phyloP scores from a whole-genome alignment of 805 yeast genomes.

The Nakazawaea ishiwadae region DNA sequence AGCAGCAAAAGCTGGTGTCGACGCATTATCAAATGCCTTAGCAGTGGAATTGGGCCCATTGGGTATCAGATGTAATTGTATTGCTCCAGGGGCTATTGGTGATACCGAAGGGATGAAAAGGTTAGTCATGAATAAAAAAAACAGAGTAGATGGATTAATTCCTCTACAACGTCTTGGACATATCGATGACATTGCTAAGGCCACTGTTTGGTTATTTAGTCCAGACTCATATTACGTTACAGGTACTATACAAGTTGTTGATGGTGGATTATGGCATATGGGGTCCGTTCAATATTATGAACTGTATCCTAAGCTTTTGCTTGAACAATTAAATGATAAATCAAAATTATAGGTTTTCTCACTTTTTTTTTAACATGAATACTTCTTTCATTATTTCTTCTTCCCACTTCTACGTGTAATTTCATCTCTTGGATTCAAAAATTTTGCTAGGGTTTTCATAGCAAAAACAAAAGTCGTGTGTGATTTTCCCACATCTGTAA shows the following conservation, averaged over 20 bases:
- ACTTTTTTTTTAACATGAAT: not conserved
- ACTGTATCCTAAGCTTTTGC: constrained; percentile 39
- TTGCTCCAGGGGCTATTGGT: constrained; percentile 90
- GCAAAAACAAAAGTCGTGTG: too few species aligned
- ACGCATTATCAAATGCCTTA: constrained; percentile 75
- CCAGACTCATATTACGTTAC: constrained; percentile 75
- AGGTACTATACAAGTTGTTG: constrained; percentile 78
- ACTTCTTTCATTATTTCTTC: not conserved
- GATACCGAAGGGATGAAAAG: constrained; percentile 84
- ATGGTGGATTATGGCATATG: constrained; percentile 88
- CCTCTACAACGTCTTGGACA: constrained; percentile 69
- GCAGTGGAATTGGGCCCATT: constrained; percentile 92
- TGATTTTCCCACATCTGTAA: too few species aligned
- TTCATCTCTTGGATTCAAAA: too few species aligned
- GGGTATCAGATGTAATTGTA: constrained; percentile 76
- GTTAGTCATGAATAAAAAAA: constrained; percentile 29
- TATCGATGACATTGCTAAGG: constrained; percentile 78
- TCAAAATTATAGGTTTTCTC: constrained; percentile 3
- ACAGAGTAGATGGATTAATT: constrained; percentile 37
- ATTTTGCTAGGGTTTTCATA: too few species aligned
- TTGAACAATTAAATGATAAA: constrained; percentile 17
- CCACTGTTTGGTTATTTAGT: constrained; percentile 80
- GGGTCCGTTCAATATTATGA: constrained; percentile 34
- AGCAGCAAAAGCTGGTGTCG: constrained; percentile 95
- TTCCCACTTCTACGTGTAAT: not conserved